These are phyloP conservation scores for Cyclostephanos tholiformis DNA, from an alignment of 108 stramenopile genomes.

Conservation along the genomic window DNA sequence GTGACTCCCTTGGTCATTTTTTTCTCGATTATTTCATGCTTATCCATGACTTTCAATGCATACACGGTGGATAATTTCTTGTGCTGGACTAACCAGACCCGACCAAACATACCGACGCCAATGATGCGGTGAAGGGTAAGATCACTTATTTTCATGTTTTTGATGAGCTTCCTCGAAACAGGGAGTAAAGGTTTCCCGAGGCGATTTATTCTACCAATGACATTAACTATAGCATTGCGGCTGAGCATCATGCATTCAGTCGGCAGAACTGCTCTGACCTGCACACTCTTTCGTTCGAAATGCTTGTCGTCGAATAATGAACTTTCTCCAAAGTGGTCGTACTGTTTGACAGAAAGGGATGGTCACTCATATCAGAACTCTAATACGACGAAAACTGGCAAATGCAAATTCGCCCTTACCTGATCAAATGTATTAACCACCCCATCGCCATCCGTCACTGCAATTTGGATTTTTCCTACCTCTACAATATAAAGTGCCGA, in stretches of 20 bases:
- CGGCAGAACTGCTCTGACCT: conserved; percentile 29
- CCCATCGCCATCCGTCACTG: conserved; percentile 40
- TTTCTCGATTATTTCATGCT: conserved; percentile 69
- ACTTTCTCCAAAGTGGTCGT: conserved; percentile 40
- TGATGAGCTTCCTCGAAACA: conserved; percentile 39
- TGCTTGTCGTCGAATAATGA: conserved; percentile 37
- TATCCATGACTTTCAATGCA: conserved; percentile 67
- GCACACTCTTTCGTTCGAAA: conserved; percentile 26
- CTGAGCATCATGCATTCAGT: conserved; percentile 41
- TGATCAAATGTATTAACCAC: conserved; percentile 22
- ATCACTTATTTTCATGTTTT: conserved; percentile 48
- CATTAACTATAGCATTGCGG: conserved; percentile 34
- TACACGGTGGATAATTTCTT: conserved; percentile 31
- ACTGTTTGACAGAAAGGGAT: not conserved
- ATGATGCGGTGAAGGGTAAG: conserved; percentile 59
- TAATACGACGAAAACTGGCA: not conserved
- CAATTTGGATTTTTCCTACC: conserved; percentile 37
- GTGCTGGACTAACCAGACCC: conserved; percentile 80
- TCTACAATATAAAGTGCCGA: conserved; percentile 39
- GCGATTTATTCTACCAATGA: conserved; percentile 40
- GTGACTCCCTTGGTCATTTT: conserved; percentile 50
- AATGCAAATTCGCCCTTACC: not conserved
- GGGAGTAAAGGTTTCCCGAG: conserved; percentile 34
- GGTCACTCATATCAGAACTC: not conserved
- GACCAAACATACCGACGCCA: conserved; percentile 91